Conservation (phyloP, 768 basidiomycete genomes). For the Pleurotus sapidus region DNA sequence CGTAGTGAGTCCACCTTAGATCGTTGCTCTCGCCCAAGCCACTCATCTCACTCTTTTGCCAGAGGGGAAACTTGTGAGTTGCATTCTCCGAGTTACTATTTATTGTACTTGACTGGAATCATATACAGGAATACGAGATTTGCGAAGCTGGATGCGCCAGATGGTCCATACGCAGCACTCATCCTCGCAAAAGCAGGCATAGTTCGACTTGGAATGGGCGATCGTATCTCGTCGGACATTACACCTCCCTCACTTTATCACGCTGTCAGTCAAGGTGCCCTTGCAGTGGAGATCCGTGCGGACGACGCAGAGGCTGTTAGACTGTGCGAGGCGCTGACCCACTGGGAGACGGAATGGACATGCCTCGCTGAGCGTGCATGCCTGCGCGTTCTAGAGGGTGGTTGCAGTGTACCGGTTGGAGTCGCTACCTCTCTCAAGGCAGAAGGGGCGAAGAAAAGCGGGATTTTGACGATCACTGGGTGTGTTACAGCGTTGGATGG, state of each 20-base stretch:
- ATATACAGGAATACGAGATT: slow-evolving; percentile 78
- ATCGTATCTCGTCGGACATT: slow-evolving; percentile 76
- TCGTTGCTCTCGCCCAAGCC: neutral
- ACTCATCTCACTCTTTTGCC: slow-evolving; percentile 1
- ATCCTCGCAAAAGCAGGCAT: slow-evolving; percentile 95
- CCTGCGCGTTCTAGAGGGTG: slow-evolving; percentile 89
- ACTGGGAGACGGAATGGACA: slow-evolving; percentile 73
- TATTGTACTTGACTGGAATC: neutral
- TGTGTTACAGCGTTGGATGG: slow-evolving; percentile 88
- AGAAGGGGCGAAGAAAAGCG: slow-evolving; percentile 20
- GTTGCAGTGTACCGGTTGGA: slow-evolving; percentile 96
- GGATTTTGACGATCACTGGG: slow-evolving; percentile 62
- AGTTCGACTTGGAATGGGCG: slow-evolving; percentile 69
- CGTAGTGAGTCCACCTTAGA: slow-evolving; percentile 57
- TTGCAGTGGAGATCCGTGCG: slow-evolving; percentile 80
- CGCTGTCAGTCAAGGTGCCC: slow-evolving; percentile 93
- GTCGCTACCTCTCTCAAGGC: slow-evolving; percentile 53
- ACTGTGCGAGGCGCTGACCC: slow-evolving; percentile 66
- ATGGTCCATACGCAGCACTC: slow-evolving; percentile 79
- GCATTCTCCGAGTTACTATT: slow-evolving; percentile 3
- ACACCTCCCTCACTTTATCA: slow-evolving; percentile 73
- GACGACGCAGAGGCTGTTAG: slow-evolving; percentile 59
- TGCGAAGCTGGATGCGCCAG: slow-evolving; percentile 82
- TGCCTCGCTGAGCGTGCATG: slow-evolving; percentile 86
- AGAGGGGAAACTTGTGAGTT: slow-evolving; percentile 88